Evolutionary conservation across 352 stramenopile genomes (phyloP), one percentile per base, ranked within the genome.

Genomic region (Blastocystis sp.): DNA sequence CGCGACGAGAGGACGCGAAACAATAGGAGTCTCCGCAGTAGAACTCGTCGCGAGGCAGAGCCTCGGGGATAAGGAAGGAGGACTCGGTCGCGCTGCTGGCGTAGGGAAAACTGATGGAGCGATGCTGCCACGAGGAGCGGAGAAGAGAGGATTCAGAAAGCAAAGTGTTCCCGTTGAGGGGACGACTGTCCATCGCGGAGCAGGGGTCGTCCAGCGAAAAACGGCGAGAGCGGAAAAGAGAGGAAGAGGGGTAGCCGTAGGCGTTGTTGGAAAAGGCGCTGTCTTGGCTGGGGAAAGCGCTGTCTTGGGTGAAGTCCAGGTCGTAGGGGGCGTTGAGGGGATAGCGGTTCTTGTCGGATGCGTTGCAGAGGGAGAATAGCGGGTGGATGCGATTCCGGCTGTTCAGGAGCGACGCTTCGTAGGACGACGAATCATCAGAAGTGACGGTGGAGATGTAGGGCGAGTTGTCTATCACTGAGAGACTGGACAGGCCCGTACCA

Each of bases 141-240:
- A 50, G 63, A 33, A 71, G 50, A 3, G 21, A 29, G 37, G 21
- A 45, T 31, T 77, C 50, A 26, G 16, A 45, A 77, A 77, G 55
- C 12, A 45, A 13, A n/a, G 66, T 50, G 21, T 61, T 21, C 10
- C 21, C 50, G 10, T 61, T 61, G 10, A 10, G 21, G 10, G 50
- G 50, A 61, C 45, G 63, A 74, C 63, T n/a, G n/a, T n/a, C n/a
- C n/a, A n/a, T n/a, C n/a, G n/a, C n/a, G 45, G 45, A 55, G 45
- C 6, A 55, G 45, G 45, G 45, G 45, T 19, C 6, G 45, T 55
- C 45, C 6, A 55, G 45, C 9, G 45, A 55, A 55, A 55, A 55
- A 16, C 45, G 45, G 16, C 16, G 45, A 55, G 45, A 16, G 45
- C 16, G 45, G 16, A 55, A 16, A 55, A 55, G 16, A 16, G 9